phyloP scores from a whole-genome alignment of 805 yeast genomes.

The Grigorovia jiainica region DNA sequence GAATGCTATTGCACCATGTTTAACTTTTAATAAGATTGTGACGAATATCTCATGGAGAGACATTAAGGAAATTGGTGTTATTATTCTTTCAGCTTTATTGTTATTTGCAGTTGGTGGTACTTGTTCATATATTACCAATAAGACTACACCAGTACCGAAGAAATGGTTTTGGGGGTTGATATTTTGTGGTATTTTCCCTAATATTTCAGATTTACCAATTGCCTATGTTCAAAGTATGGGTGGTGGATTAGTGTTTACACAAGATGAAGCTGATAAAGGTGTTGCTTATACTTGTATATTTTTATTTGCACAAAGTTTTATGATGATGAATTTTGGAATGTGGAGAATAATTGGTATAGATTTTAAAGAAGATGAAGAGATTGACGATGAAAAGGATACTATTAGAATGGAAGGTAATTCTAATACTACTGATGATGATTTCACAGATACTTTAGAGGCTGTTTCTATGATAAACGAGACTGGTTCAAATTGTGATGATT shows the following conservation, averaged over 20 bases:
- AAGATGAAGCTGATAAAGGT: constrained; percentile 53
- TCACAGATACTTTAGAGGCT: no score
- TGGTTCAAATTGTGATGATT: neutral
- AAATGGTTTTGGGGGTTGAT: constrained; percentile 70
- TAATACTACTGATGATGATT: neutral
- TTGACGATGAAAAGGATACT: neutral
- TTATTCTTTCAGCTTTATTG: constrained; percentile 39
- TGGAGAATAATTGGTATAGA: constrained; percentile 66
- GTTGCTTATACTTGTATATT: constrained; percentile 74
- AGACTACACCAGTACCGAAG: constrained; percentile 52
- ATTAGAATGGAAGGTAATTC: neutral
- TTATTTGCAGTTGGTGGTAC: constrained; percentile 38
- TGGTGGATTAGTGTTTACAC: constrained; percentile 44
- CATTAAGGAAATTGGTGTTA: constrained; percentile 60
- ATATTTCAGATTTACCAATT: constrained; percentile 75
- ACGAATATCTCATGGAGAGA: constrained; percentile 55
- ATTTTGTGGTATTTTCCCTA: constrained; percentile 67
- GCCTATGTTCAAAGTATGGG: constrained; percentile 73
- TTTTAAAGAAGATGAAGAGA: constrained; percentile 33
- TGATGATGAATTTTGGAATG: constrained; percentile 69
- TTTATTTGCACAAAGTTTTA: constrained; percentile 52
- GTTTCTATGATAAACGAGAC: neutral
- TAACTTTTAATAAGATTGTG: constrained; percentile 67
- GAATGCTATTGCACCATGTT: constrained; percentile 61
- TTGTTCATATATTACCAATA: constrained; percentile 33